Evolutionary conservation across 495 filamentous ascomycete species (phyloP).

Genomic region (Lindgomyces ingoldianus): DNA sequence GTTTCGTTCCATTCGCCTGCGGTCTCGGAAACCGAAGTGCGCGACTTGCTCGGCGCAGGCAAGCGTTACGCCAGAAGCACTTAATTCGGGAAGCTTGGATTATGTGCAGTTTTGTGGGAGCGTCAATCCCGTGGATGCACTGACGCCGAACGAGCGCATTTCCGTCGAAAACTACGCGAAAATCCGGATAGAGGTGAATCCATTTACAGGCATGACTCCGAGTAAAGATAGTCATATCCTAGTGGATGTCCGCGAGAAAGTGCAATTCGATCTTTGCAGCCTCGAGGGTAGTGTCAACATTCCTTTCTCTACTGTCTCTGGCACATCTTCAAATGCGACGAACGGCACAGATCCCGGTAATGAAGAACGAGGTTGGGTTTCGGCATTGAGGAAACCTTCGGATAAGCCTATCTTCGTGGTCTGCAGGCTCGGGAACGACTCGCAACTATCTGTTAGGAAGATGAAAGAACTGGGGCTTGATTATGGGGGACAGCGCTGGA

Average conservation of each 20-base stretch:
- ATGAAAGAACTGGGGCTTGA: slow-evolving; percentile 69
- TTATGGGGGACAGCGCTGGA: slow-evolving; percentile 55
- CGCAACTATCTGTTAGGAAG: slow-evolving; percentile 71
- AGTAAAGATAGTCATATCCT: slow-evolving; percentile 52
- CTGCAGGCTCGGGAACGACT: slow-evolving; percentile 87
- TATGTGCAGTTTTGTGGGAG: slow-evolving; percentile 80
- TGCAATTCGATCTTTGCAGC: slow-evolving; percentile 80
- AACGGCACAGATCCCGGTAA: neutral
- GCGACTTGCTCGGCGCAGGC: slow-evolving; percentile 68
- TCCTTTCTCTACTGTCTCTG: slow-evolving; percentile 57
- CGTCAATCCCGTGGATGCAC: slow-evolving; percentile 50
- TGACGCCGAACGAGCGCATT: slow-evolving; percentile 63
- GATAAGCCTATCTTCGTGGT: slow-evolving; percentile 67
- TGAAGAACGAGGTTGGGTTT: slow-evolving; percentile 30
- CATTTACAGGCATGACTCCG: slow-evolving; percentile 26
- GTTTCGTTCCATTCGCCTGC: slow-evolving; percentile 74
- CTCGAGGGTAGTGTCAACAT: slow-evolving; percentile 74
- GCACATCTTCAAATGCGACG: neutral
- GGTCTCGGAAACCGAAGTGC: slow-evolving; percentile 65
- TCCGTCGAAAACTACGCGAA: slow-evolving; percentile 56
- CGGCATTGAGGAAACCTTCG: slow-evolving; percentile 22
- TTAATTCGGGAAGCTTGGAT: slow-evolving; percentile 66
- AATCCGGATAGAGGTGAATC: slow-evolving; percentile 22
- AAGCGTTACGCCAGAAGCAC: slow-evolving; percentile 61
- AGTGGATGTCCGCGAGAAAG: slow-evolving; percentile 79